phyloP scores from a whole-genome alignment of 1,139 yeast species.

The Blastobotrys illinoisensis region DNA sequence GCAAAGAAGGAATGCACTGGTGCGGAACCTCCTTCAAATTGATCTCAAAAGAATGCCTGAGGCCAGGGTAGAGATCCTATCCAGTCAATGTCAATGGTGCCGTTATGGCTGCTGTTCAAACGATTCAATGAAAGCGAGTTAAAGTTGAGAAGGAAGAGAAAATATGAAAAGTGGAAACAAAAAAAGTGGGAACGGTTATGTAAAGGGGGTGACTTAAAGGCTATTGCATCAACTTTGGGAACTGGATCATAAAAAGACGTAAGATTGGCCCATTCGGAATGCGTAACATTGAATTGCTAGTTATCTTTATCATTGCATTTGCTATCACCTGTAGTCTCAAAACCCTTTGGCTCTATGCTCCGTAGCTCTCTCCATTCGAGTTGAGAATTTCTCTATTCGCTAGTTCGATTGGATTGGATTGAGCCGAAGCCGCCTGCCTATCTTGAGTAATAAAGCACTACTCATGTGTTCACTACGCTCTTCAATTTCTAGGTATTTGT shows the following conservation, averaged over 20 bases:
- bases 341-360: neutral
- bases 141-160: neutral
- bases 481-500: neutral
- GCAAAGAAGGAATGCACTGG: neutral
- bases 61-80: neutral
- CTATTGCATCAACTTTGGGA: neutral
- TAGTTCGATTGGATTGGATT: neutral
- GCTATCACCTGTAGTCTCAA: neutral
- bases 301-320: neutral
- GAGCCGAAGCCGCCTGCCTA: too few relatives aligned
- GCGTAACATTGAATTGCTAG: neutral
- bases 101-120: neutral
- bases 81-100: neutral
- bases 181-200: neutral
- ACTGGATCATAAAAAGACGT: neutral
- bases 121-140: neutral
- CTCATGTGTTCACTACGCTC: neutral
- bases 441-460: too few relatives aligned
- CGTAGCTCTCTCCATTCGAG: neutral
- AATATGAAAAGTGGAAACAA: neutral
- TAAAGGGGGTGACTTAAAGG: neutral
- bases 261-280: neutral
- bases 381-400: neutral
- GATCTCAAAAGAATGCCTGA: neutral
- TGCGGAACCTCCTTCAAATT: neutral